Conservation (phyloP, 2,329 filamentous ascomycete species). For the Fusarium devonianum region DNA sequence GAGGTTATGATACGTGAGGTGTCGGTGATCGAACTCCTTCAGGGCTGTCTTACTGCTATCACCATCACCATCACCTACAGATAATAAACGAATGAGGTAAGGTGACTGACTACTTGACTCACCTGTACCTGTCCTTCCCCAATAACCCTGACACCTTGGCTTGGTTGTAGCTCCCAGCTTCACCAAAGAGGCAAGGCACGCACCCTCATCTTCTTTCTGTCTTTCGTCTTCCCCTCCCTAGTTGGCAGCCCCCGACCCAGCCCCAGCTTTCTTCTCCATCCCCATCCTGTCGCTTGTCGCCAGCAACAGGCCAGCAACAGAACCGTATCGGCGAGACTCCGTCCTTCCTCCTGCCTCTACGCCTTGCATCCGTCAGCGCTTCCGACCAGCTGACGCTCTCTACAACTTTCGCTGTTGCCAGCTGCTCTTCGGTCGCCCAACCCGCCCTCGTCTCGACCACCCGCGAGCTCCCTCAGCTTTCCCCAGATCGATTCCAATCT, state of each 20-base stretch:
- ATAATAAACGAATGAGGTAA: too few species aligned
- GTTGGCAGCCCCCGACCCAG: too few species aligned
- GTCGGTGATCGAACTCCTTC: too few species aligned
- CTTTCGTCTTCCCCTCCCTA: slow-evolving; percentile 26
- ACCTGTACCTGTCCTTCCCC: too few species aligned
- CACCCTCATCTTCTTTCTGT: slow-evolving; percentile 10
- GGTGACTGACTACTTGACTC: too few species aligned
- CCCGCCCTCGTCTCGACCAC: slow-evolving; percentile 19
- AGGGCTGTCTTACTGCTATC: too few species aligned
- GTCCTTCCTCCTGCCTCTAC: slow-evolving; percentile 16
- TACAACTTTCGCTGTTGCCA: background rate
- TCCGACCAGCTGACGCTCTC: slow-evolving; percentile 3
- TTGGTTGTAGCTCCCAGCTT: slow-evolving; percentile 25
- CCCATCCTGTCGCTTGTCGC: slow-evolving; percentile 1
- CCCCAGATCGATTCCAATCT: slow-evolving; percentile 8
- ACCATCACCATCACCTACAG: too few species aligned
- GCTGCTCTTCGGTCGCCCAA: slow-evolving; percentile 3
- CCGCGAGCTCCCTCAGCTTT: slow-evolving; percentile 17
- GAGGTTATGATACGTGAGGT: too few species aligned
- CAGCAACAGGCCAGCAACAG: slow-evolving; percentile 10
- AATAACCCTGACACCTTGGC: slow-evolving; percentile 6
- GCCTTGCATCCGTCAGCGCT: background rate
- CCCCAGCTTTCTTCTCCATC: slow-evolving; percentile 33
- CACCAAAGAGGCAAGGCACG: slow-evolving; percentile 21
- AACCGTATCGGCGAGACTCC: slow-evolving; percentile 3